Conservation (phyloP, 352 stramenopile species). For the Globisporangium spiculum region DNA sequence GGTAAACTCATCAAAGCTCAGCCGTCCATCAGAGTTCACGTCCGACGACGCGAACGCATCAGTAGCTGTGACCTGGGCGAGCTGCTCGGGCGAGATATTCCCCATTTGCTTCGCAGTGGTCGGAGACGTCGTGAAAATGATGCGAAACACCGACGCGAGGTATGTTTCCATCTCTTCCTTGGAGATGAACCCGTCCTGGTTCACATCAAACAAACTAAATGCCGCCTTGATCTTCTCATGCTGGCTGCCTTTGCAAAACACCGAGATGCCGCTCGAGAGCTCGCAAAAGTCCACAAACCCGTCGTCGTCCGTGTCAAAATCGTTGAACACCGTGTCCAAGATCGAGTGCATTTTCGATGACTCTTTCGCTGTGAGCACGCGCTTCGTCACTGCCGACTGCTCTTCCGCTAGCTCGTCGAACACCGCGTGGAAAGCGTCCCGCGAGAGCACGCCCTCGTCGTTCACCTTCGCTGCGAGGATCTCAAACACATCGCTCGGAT, state of each 20-base stretch:
- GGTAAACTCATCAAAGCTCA: constrained; percentile 85
- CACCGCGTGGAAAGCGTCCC: constrained; percentile 60
- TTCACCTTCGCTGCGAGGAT: constrained; percentile 81
- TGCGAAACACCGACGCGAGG: constrained; percentile 77
- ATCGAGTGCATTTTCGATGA: constrained; percentile 42
- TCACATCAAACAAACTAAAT: constrained; percentile 87
- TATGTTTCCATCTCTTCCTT: constrained; percentile 86
- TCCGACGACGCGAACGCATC: constrained; percentile 69
- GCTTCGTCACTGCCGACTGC: constrained; percentile 22
- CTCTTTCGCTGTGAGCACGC: constrained; percentile 25
- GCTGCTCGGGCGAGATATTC: constrained; percentile 58
- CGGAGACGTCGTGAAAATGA: constrained; percentile 74
- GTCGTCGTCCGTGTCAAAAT: constrained; percentile 75
- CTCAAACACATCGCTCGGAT: constrained; percentile 77
- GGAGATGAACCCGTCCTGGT: constrained; percentile 84
- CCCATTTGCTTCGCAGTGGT: constrained; percentile 34
- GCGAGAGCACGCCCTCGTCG: constrained; percentile 71
- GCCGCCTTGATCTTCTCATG: constrained; percentile 79
- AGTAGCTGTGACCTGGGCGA: constrained; percentile 63
- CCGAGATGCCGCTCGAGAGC: constrained; percentile 76
- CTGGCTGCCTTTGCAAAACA: constrained; percentile 76
- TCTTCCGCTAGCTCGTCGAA: constrained; percentile 65
- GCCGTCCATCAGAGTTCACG: constrained; percentile 54
- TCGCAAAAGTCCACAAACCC: constrained; percentile 86
- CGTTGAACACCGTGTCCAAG: constrained; percentile 67